These are phyloP conservation scores for Echria macrotheca DNA, from an alignment of 495 filamentous ascomycete species.

Conservation along the genomic window DNA sequence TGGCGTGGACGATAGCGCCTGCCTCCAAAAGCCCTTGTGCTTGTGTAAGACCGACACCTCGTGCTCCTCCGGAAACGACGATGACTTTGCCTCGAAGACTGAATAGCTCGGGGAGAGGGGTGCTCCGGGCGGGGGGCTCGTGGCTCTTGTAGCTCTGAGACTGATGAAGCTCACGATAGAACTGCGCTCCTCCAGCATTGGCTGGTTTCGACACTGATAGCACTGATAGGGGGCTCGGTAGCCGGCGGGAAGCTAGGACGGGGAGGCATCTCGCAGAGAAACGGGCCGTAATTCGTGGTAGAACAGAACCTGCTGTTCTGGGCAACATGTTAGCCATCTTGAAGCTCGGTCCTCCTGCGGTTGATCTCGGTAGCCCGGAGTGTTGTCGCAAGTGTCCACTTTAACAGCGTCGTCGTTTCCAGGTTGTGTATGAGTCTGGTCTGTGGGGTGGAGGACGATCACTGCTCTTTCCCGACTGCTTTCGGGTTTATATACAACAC, in stretches of 20 bases:
- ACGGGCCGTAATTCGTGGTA: not conserved
- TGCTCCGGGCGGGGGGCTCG: constrained; percentile 9
- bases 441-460: too few relatives aligned
- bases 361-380: not conserved
- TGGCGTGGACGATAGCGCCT: constrained; percentile 63
- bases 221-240: too few relatives aligned
- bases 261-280: not conserved
- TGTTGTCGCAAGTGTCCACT: not conserved
- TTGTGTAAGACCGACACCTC: constrained; percentile 73
- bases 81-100: constrained; percentile 71
- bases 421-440: too few relatives aligned
- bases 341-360: too few relatives aligned
- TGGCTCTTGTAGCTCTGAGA: not conserved
- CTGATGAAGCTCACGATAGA: constrained; percentile 13
- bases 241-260: not conserved
- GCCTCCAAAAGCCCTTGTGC: constrained; percentile 77
- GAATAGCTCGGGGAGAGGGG: constrained; percentile 68
- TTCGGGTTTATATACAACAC: too few relatives aligned
- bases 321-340: constrained; percentile 2
- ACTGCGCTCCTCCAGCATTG: too few relatives aligned
- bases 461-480: too few relatives aligned
- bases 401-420: too few relatives aligned
- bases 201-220: too few relatives aligned
- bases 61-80: constrained; percentile 70
- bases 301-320: not conserved